Evolutionary conservation across 306 rosid genomes (phyloP).

Genomic region (Corylus avellana): DNA sequence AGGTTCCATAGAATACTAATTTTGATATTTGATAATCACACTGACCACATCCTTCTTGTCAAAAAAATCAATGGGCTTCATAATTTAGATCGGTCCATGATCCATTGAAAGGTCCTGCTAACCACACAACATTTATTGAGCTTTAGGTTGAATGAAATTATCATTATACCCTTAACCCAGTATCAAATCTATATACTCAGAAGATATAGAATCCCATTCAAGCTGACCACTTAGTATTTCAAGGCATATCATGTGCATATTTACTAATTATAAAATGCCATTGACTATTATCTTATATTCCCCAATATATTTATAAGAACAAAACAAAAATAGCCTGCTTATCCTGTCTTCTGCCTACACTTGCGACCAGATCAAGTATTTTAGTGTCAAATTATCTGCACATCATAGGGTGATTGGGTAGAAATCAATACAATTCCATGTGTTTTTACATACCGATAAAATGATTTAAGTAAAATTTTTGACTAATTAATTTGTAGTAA

Average conservation of each 20-base stretch:
- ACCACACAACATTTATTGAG: background rate
- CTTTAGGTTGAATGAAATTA: background rate
- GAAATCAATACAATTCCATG: background rate
- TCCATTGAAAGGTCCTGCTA: background rate
- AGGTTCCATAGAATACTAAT: no score
- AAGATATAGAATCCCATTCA: background rate
- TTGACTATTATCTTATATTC: background rate
- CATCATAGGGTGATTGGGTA: background rate
- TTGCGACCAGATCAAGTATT: background rate
- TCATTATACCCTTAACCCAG: background rate
- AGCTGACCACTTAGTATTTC: background rate
- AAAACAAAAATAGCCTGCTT: background rate
- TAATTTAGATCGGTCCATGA: background rate
- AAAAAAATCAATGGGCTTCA: no score
- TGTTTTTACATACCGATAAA: background rate
- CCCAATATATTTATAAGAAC: background rate
- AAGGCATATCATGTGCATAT: constrained; percentile 9
- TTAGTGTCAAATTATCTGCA: background rate
- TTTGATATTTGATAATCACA: no score
- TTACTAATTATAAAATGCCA: background rate
- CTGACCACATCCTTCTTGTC: no score
- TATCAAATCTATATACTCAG: background rate
- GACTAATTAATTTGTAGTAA: no score
- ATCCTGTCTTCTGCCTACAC: background rate
- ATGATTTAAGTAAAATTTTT: no score